phyloP scores from a whole-genome alignment of 306 rosid species.

The Hippophae tibetana region DNA sequence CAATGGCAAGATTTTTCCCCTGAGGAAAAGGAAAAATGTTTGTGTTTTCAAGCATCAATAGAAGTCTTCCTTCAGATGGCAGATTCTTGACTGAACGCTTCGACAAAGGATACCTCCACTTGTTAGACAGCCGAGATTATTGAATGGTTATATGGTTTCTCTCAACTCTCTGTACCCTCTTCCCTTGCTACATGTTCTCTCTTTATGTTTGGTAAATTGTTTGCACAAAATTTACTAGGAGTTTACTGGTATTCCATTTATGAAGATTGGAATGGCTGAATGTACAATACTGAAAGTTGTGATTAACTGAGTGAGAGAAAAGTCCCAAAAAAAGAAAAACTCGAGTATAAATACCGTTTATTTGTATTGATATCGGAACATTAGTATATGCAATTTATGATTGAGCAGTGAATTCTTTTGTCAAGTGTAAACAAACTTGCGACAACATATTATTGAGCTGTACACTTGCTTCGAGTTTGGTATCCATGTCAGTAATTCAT shows the following conservation, averaged over 20 bases:
- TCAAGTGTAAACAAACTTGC: too few species aligned
- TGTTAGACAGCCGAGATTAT: conserved; percentile 9
- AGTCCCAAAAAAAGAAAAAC: too few species aligned
- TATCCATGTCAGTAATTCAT: too few species aligned
- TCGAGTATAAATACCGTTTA: conserved; percentile 11
- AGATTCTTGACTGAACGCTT: conserved; percentile 1
- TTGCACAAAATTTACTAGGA: conserved; percentile 13
- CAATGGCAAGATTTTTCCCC: conserved; percentile 14
- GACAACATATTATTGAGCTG: too few species aligned
- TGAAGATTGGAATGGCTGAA: conserved; percentile 13
- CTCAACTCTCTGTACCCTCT: neutral
- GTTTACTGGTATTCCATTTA: neutral
- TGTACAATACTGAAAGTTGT: conserved; percentile 10
- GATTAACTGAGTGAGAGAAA: conserved; percentile 9
- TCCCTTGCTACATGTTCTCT: neutral
- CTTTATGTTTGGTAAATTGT: conserved; percentile 14
- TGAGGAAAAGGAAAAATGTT: conserved; percentile 1
- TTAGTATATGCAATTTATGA: conserved; percentile 14
- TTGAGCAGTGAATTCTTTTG: conserved; percentile 14
- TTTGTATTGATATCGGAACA: conserved; percentile 13
- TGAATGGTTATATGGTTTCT: conserved; percentile 5
- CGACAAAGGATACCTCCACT: neutral
- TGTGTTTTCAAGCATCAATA: neutral
- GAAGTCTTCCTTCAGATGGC: neutral
- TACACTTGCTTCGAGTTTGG: too few species aligned